Evolutionary conservation across 2,329 filamentous ascomycete species (phyloP), one percentile per base, ranked within the genome.

Genomic region (Biscogniauxia sp.): DNA sequence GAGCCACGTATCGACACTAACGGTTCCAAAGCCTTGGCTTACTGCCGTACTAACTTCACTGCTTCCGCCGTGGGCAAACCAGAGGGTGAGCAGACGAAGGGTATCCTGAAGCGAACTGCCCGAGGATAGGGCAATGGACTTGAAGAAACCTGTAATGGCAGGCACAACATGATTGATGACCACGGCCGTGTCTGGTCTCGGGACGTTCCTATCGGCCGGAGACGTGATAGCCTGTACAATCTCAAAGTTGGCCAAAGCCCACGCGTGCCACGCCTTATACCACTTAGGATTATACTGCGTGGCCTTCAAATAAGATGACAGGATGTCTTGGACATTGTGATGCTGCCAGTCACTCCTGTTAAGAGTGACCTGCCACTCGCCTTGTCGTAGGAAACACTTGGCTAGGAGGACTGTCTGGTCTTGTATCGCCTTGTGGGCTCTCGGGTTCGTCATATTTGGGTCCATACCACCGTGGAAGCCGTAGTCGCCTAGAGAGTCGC

Each of bases 251-350:
- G 95, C 94, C 64, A 99, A 78, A 11, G 95, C 96, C 94, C 95
- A 99, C 0, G 95, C 91, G 76, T 99, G 95, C 95, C 95, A 99
- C 7, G 96, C 95, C 78, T 99, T 99, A 80, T 99, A 99, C 87
- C 94, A 99, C 63, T 89, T 88, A 37, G 92, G 89, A 73, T 99
- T 96, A 77, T 96, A 97, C 61, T 92, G 89, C 1, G 95, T 99
- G 1, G 96, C 96, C 61, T 93, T 89, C 19, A 88, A 88, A 75
- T 98, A 99, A 1, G 95, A 93, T n/a, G 87, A 84, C 23, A 99
- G 81, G 60, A 99, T 93, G 57, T 98, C 94, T 56, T 91, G 86
- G 3, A 97, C 91, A 66, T 91, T 88, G 8, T 92, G 89, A 64
- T 91, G 87, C 65, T 92, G 88, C 96, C 95, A 99, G 66, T 95